Conservation (phyloP, 345 rosid genomes). For the Hypericum perforatum region DNA sequence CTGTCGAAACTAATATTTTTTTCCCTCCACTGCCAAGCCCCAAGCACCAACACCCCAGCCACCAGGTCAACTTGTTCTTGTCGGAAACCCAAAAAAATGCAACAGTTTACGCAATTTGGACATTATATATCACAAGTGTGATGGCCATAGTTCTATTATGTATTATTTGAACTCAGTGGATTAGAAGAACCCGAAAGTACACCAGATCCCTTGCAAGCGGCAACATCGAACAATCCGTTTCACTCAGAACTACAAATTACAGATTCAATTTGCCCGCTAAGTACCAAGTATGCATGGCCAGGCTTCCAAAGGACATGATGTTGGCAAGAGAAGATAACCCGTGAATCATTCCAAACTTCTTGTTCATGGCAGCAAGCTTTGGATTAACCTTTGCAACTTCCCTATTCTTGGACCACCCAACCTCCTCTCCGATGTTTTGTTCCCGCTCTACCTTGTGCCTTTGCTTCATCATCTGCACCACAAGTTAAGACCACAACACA, state of each 20-base stretch:
- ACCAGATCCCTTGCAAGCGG: too few species aligned
- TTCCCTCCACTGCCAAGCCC: too few species aligned
- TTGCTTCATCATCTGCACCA: conserved; percentile 84
- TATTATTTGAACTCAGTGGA: too few species aligned
- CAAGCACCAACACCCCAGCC: too few species aligned
- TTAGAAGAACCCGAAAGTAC: too few species aligned
- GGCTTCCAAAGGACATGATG: conserved; percentile 83
- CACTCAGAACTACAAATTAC: conserved; percentile 21
- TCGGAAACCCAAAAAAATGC: too few species aligned
- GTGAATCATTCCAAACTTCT: conserved; percentile 99
- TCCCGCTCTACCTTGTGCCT: conserved; percentile 95
- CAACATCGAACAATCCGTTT: background rate
- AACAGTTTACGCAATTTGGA: too few species aligned
- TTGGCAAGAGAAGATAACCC: conserved; percentile 91
- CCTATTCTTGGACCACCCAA: conserved; percentile 82
- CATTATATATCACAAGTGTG: too few species aligned
- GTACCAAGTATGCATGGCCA: conserved; percentile 96
- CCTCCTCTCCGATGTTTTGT: conserved; percentile 58
- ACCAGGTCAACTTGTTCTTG: too few species aligned
- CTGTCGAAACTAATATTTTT: too few species aligned
- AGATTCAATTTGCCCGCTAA: conserved; percentile 83
- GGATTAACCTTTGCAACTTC: conserved; percentile 77
- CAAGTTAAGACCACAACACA: conserved; percentile 1
- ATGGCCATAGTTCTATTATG: too few species aligned
- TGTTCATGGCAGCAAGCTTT: conserved; percentile 90